Evolutionary conservation across 2,329 filamentous ascomycete genomes (phyloP), one percentile per base, ranked within the genome.

Genomic region (Clonostachys chloroleuca): DNA sequence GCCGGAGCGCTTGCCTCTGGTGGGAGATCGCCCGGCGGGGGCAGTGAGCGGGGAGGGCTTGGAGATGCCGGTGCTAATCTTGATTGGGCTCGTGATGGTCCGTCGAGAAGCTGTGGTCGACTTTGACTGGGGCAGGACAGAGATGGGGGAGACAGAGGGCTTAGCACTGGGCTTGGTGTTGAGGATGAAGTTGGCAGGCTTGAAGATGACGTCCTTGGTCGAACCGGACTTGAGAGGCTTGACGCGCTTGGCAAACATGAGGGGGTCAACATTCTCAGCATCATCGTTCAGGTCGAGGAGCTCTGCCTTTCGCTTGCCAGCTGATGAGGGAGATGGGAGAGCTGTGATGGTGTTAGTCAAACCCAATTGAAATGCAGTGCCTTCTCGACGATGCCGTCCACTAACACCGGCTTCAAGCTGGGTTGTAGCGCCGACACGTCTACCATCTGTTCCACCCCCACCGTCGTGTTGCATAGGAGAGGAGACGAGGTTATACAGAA

Each of bases 11-110:
- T 89, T 91, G 58, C 67, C 67, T 44, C 85, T 74, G n/a, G 78
- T 87, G 3, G 90, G 89, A 4, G 89, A 94, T 52, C 90, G 87
- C 43, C 90, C 88, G 55, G 87, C 88, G 39, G 87, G 86, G n/a
- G 86, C 81, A 42, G 81, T 74, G 16, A 81, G 68, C 12, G 83
- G 77, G 13, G 78, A 71, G 1, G 80, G 74, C 52, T 72, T 74
- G 51, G 70, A 55, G 50, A 68, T 61, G 47, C 56, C 12, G 18
- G 17, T 59, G 8, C 68, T 67, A 62, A 69, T 74, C 47, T 77
- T 55, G 45, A 69, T 62, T 14, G 77, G 78, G 5, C 79, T 80
- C 57, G 73, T 78, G 47, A 82, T 66, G 18, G 76, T 63, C 12
- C 70, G 66, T 42, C 69, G 74, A 47, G 65, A 53, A 7, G 66